A percentile compares a stretch with the other conserved stretches of the same genome.
Evolutionary conservation across 116 monocot genomes (phyloP).

Genomic region (Phalaenopsis hybrid): DNA sequence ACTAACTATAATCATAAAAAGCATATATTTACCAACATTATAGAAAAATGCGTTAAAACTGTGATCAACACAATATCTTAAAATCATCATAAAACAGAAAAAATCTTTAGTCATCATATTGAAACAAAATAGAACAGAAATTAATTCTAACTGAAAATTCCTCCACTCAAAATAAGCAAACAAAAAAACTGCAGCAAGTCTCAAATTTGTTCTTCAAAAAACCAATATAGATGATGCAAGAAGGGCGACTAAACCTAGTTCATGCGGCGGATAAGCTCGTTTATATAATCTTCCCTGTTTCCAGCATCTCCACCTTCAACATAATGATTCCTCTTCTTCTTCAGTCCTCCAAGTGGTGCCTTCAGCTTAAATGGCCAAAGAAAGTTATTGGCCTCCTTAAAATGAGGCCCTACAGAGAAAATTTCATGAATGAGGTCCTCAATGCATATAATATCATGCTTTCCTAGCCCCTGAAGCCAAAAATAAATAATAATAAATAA

Average conservation of each 20-base stretch:
- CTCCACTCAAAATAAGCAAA: too few relatives aligned
- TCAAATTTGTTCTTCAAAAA: too few relatives aligned
- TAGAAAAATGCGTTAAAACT: too few relatives aligned
- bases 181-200: too few relatives aligned
- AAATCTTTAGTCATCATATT: too few relatives aligned
- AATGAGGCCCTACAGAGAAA: slow-evolving; percentile 77
- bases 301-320: slow-evolving; percentile 97
- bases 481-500: neutral
- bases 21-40: too few relatives aligned
- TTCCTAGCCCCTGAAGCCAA: slow-evolving; percentile 34
- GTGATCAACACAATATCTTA: too few relatives aligned
- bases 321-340: slow-evolving; percentile 98
- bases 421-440: slow-evolving; percentile 92
- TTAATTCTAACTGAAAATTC: too few relatives aligned
- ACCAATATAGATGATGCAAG: too few relatives aligned
- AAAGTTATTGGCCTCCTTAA: slow-evolving; percentile 94
- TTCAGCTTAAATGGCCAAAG: slow-evolving; percentile 89
- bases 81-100: too few relatives aligned
- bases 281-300: slow-evolving; percentile 81
- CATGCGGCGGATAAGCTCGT: slow-evolving; percentile 90
- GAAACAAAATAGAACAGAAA: too few relatives aligned
- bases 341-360: slow-evolving; percentile 78
- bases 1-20: too few relatives aligned
- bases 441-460: slow-evolving; percentile 62
- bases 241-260: slow-evolving; percentile 27